Conservation (phyloP, 2,329 filamentous ascomycete species). For the Exophiala oligosperma region DNA sequence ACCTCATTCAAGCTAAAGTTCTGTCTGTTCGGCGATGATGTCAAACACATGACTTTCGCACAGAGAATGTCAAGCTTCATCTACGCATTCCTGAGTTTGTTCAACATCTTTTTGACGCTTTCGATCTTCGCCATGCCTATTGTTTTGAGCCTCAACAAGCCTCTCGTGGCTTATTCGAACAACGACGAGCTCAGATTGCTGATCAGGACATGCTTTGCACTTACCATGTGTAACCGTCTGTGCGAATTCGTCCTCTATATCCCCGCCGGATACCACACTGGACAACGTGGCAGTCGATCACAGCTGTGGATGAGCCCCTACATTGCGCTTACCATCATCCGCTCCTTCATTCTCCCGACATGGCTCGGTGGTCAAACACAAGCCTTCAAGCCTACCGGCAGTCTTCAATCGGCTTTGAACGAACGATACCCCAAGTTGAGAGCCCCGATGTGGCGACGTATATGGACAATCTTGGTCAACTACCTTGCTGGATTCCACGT, state of each 20-base stretch:
- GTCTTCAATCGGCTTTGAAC: constrained; percentile 56
- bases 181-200: constrained; percentile 59
- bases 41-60: constrained; percentile 55
- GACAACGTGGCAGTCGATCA: constrained; percentile 56
- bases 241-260: constrained; percentile 61
- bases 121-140: constrained; percentile 61
- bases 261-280: constrained; percentile 60
- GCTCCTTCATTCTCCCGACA: constrained; percentile 57
- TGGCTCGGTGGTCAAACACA: constrained; percentile 61
- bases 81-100: constrained; percentile 57
- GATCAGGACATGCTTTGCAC: constrained; percentile 56
- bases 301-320: constrained; percentile 66
- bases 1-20: constrained; percentile 62
- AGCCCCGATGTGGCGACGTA: constrained; percentile 49
- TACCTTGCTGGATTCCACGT: constrained; percentile 59
- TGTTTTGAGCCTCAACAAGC: constrained; percentile 58
- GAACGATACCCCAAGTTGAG: constrained; percentile 52
- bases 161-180: constrained; percentile 57
- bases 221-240: constrained; percentile 53
- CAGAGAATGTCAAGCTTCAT: constrained; percentile 62
- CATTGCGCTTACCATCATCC: constrained; percentile 58
- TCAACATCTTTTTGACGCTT: constrained; percentile 56
- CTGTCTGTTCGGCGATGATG: constrained; percentile 56
- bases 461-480: constrained; percentile 57
- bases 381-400: constrained; percentile 63